Evolutionary conservation across 495 filamentous ascomycete species (phyloP), one percentile per base, ranked within the genome.

Genomic region (Penicillium roqueforti): DNA sequence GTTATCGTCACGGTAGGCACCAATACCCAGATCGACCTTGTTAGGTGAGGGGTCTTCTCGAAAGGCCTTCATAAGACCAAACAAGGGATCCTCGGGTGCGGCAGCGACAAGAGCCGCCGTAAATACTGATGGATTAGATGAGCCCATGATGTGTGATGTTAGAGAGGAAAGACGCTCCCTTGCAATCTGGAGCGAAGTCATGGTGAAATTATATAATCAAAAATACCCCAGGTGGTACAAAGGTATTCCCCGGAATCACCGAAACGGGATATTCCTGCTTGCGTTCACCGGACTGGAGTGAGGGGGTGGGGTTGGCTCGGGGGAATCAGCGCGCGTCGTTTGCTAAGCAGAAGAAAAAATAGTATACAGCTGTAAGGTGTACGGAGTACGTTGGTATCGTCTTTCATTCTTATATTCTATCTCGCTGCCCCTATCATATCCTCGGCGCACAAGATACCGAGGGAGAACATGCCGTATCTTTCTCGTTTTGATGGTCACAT

Each of bases 21-120:
- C 93, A 76, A 97, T 92, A 51, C 93, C 92, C 59, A 97, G 70
- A 78, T 99, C 93, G 38, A 99, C 87, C 74, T 99, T 99, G 67
- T 88, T 84, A 47, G 87, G 81, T 63, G 83, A 88, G 36, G 82
- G 78, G 60, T 99, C 93, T 40, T 87, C 87, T 61, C 83, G 83
- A 76, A 86, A 97, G 46, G 91, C 91, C 59, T 87, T 83, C 81
- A 92, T 89, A 55, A 99, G 73, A 37, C 93, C 92, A 65, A 99
- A 99, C 60, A 99, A 80, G 55, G 95, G 87, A 73, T 99, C 93
- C 67, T 96, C 90, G 36, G 95, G 91, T 42, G 95, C 93, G 62
- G 91, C 84, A 60, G 92, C 87, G 20, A 99, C 90, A 53, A 78
- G 79, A 65, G 89, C 83, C 50, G 87, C 74, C 36, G 84, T 80